Conservation (phyloP, 352 stramenopile genomes). For the Globisporangium canariense region DNA sequence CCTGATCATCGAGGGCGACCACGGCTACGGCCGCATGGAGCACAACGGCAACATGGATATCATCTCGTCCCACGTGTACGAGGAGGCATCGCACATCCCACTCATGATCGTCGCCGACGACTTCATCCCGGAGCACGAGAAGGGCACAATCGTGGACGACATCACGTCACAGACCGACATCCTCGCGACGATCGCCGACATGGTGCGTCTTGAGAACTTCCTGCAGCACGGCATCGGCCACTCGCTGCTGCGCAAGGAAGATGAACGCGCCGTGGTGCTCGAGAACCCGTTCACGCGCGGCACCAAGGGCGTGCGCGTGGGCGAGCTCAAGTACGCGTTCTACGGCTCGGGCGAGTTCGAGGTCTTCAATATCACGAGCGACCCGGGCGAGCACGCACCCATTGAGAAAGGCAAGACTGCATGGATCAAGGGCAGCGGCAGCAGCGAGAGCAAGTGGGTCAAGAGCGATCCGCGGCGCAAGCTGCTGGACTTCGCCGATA, state of each 20-base stretch:
- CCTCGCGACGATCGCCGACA: conserved; percentile 64
- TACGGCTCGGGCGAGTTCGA: conserved; percentile 54
- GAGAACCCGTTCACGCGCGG: conserved; percentile 65
- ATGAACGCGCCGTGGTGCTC: conserved; percentile 44
- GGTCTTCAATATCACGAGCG: conserved; percentile 45
- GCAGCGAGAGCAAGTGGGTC: conserved; percentile 30
- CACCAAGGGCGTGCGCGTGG: conserved; percentile 55
- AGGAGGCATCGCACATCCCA: conserved; percentile 53
- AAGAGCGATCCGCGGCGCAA: conserved; percentile 35
- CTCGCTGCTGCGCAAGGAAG: conserved; percentile 42
- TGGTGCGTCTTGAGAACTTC: conserved; percentile 49
- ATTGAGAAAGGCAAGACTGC: conserved; percentile 45
- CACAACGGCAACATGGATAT: conserved; percentile 63
- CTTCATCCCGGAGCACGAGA: conserved; percentile 38
- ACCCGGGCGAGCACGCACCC: conserved; percentile 45
- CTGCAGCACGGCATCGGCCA: conserved; percentile 61
- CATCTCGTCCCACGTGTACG: conserved; percentile 49
- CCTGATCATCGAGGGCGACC: conserved; percentile 63
- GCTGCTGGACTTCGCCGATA: conserved; percentile 44
- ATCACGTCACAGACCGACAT: conserved; percentile 65
- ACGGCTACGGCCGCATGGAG: conserved; percentile 60
- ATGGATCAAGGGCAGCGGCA: conserved; percentile 43
- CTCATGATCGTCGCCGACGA: conserved; percentile 64
- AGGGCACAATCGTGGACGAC: conserved; percentile 43
- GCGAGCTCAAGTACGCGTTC: conserved; percentile 71